These are phyloP conservation scores for Grifola frondosa DNA, from an alignment of 1,284 basidiomycete species.

Conservation along the genomic window DNA sequence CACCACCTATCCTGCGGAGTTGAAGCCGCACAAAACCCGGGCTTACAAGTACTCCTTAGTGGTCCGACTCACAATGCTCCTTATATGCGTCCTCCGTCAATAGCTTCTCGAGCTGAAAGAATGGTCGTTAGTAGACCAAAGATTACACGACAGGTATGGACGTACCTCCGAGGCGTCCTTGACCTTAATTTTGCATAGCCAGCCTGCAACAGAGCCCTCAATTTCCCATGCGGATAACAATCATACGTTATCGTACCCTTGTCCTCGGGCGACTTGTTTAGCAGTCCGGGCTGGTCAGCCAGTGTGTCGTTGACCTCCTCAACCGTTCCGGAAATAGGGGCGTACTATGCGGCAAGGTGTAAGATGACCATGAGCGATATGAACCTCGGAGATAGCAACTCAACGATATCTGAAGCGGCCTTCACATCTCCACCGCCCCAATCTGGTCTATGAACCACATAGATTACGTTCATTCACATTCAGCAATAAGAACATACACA, in stretches of 20 bases:
- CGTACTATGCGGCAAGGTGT: constrained; percentile 57
- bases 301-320: constrained; percentile 80
- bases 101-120: constrained; percentile 64
- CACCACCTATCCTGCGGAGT: constrained; percentile 24
- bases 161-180: constrained; percentile 72
- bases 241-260: constrained; percentile 59
- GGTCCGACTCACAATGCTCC: constrained; percentile 56
- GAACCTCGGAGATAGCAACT: constrained; percentile 27
- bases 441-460: constrained; percentile 72
- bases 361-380: background rate
- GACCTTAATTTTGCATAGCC: constrained; percentile 94
- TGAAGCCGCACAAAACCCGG: constrained; percentile 27
- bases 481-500: constrained; percentile 3
- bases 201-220: constrained; percentile 54
- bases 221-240: background rate
- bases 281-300: constrained; percentile 69
- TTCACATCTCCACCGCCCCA: constrained; percentile 98
- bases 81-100: constrained; percentile 82
- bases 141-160: background rate
- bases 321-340: constrained; percentile 87
- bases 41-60: constrained; percentile 5
- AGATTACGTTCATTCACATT: background rate
- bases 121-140: background rate
- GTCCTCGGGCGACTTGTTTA: constrained; percentile 89
- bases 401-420: constrained; percentile 92